phyloP scores from a whole-genome alignment of 1,139 yeast species.

The Suhomyces coccinellae region DNA sequence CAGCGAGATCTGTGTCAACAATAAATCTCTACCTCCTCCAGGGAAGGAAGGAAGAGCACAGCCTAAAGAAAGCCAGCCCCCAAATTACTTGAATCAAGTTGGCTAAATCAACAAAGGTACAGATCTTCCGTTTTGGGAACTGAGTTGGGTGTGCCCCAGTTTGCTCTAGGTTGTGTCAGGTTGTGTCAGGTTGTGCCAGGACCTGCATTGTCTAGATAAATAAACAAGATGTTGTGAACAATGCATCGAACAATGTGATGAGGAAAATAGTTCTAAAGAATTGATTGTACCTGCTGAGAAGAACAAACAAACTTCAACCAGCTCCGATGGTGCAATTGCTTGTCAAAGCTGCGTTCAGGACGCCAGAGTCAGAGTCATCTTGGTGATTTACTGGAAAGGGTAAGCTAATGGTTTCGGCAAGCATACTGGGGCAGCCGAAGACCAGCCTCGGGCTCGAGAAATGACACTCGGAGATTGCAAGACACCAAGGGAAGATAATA shows the following conservation, averaged over 20 bases:
- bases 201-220: neutral
- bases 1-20: neutral
- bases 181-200: neutral
- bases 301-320: neutral
- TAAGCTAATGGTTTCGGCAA: neutral
- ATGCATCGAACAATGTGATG: constrained; percentile 8
- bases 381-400: neutral
- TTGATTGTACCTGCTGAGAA: neutral
- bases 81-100: neutral
- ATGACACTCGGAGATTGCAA: no score
- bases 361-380: no score
- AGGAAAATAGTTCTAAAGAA: constrained; percentile 1
- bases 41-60: neutral
- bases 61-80: neutral
- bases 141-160: neutral
- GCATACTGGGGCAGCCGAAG: neutral
- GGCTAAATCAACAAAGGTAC: neutral
- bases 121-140: neutral
- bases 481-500: no score
- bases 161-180: neutral
- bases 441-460: neutral
- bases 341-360: no score
- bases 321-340: neutral
- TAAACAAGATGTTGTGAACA: constrained; percentile 4
- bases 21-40: neutral